phyloP scores from a whole-genome alignment of 2,329 filamentous ascomycete species.

The Alternaria consortialis region DNA sequence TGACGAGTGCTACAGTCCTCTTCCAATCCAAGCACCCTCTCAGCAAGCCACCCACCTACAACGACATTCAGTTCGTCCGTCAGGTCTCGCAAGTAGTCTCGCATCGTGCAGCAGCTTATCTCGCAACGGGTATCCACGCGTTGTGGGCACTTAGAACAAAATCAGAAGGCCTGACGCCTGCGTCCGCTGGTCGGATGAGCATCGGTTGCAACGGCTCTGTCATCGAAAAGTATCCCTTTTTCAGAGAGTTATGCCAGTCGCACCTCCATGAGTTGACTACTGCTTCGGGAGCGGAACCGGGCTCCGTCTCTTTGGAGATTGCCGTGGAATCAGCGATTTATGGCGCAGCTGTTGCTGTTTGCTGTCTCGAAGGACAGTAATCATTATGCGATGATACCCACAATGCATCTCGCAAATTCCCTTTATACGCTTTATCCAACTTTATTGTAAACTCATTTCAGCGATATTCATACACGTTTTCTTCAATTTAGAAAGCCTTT shows the following conservation, averaged over 20 bases:
- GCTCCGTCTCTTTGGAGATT: conserved; percentile 69
- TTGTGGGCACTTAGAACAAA: conserved; percentile 66
- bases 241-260: conserved; percentile 68
- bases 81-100: conserved; percentile 64
- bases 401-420: background rate
- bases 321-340: conserved; percentile 78
- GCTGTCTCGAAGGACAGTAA: conserved; percentile 47
- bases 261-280: conserved; percentile 68
- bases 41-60: conserved; percentile 53
- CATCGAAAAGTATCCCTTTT: conserved; percentile 79
- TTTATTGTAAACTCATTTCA: conserved; percentile 19
- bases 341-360: conserved; percentile 74
- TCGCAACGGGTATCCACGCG: conserved; percentile 70
- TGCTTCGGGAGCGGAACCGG: conserved; percentile 50
- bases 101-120: conserved; percentile 67
- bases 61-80: conserved; percentile 65
- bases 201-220: conserved; percentile 84
- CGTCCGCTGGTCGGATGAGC: conserved; percentile 51
- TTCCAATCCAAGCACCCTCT: conserved; percentile 64
- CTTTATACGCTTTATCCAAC: conserved; percentile 18
- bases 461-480: background rate
- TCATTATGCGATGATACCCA: background rate
- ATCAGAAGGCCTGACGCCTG: conserved; percentile 55
- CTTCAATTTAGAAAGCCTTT: conserved; percentile 5
- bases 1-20: conserved; percentile 54